A percentile compares a stretch with the other conserved stretches of the same genome.
phyloP scores from a whole-genome alignment of 306 rosid genomes.

The Trifolium dubium region DNA sequence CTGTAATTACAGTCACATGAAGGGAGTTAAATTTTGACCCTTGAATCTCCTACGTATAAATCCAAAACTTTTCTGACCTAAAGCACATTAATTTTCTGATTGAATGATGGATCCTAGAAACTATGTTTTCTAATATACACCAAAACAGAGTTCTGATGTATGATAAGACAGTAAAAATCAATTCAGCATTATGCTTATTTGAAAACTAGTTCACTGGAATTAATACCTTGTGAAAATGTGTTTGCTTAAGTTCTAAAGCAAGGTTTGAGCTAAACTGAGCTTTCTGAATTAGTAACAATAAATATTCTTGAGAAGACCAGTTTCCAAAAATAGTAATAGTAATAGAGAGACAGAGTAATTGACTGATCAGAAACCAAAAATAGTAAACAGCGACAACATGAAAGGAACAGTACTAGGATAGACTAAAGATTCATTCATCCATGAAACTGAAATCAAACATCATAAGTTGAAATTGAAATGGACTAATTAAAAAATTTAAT shows the following conservation, averaged over 20 bases:
- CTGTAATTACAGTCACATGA: slow-evolving; percentile 10
- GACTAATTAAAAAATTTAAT: not conserved
- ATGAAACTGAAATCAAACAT: slow-evolving; percentile 29
- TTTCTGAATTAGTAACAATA: not conserved
- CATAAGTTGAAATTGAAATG: slow-evolving; percentile 1
- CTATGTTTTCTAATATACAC: not conserved
- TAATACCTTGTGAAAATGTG: not conserved
- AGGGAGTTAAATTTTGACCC: slow-evolving; percentile 5
- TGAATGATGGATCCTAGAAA: not conserved
- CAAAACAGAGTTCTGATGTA: not conserved
- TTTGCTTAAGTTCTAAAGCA: slow-evolving; percentile 6
- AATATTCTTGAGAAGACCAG: slow-evolving; percentile 21
- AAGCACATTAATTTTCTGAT: not conserved
- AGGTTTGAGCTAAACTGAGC: slow-evolving; percentile 8
- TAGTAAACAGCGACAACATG: not conserved
- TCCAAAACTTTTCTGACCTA: not conserved
- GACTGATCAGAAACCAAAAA: not conserved
- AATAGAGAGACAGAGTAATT: no score
- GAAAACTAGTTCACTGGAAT: slow-evolving; percentile 1
- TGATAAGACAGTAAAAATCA: not conserved
- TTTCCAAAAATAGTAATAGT: not conserved
- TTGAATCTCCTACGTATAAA: not conserved
- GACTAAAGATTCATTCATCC: slow-evolving; percentile 19
- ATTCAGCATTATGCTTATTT: slow-evolving; percentile 11
- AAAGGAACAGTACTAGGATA: not conserved